Base-by-base conservation (phyloP, 2,329 filamentous ascomycete species). In the Aspergillus fructus region DNA sequence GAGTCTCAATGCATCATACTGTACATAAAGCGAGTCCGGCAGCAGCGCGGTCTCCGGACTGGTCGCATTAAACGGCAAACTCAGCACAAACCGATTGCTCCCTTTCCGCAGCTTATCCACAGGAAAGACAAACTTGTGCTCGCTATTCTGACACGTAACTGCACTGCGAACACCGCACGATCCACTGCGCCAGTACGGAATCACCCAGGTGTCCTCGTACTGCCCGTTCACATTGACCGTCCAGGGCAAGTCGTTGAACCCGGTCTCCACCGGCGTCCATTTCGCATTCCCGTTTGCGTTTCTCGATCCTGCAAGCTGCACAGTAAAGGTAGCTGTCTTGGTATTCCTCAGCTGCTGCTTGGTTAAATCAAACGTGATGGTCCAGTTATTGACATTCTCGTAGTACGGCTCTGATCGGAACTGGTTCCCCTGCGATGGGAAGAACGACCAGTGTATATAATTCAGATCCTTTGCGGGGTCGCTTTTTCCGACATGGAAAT, bases 391-490 rank as follows among this genome's bases (percentile, higher is more conserved):
- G 0, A 66, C 67, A 8, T 66, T 69, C 11, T 66, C 48, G 37
- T 66, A 68, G 55, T 70, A 67, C 19, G 85, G 76, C 52, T 80
- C 71, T 19, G 71, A 21, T 17, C 23, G 50, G n/a, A 53, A 30
- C 8, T 53, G 71, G 60, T 77, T 78, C 7, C 62, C 63, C 8
- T 67, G 62, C 0, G 64, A 65, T 3, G 65, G 68, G 63, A 85
- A 87, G 8, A 85, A 83, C 56, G 80, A 83, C 86, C 85, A 88
- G 66, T 88, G 86, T 5, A 87, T 81, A 56, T 87, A 87, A 69
- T 88, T 88, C 58, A 86, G 75, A 62, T 85, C 83, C 11, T 71
- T 68, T 0, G 71, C 72, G 17, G 74, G 74, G 27, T 83, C 70
- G 58, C 79, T 81, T 65, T 79, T 69, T 11, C 85, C 84, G 1